Conservation (phyloP, 305 asterid species). For the Solanum hybrid region DNA sequence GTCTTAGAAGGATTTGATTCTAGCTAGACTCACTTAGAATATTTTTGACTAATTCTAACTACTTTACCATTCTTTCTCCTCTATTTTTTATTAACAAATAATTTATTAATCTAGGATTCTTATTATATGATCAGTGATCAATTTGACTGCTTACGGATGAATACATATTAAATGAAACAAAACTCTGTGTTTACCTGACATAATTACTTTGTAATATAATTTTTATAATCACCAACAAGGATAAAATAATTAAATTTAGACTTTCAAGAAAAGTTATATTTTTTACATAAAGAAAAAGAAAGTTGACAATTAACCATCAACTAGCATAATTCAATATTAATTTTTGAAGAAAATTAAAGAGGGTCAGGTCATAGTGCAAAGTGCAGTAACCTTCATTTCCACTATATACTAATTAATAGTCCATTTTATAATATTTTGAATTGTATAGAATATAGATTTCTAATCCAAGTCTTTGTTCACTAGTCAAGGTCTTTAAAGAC, state of each 20-base stretch:
- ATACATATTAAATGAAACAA: not conserved
- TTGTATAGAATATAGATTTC: not conserved
- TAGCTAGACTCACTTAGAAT: constrained; percentile 20
- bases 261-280: not conserved
- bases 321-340: not conserved
- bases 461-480: constrained; percentile 9
- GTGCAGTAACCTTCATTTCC: not conserved
- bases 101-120: not conserved
- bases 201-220: not conserved
- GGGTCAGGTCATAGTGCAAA: constrained; percentile 28
- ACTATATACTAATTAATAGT: not conserved
- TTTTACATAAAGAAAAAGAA: not conserved
- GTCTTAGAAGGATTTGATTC: constrained; percentile 23
- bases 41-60: constrained; percentile 34
- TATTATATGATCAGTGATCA: not conserved
- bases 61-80: not conserved
- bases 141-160: not conserved
- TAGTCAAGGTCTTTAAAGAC: constrained; percentile 33
- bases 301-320: constrained; percentile 8
- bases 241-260: not conserved
- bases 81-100: not conserved
- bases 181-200: not conserved
- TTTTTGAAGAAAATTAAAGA: constrained; percentile 10
- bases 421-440: not conserved
- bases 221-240: not conserved